Conservation (phyloP, 345 rosid species). For the Capsella bursapastoris region DNA sequence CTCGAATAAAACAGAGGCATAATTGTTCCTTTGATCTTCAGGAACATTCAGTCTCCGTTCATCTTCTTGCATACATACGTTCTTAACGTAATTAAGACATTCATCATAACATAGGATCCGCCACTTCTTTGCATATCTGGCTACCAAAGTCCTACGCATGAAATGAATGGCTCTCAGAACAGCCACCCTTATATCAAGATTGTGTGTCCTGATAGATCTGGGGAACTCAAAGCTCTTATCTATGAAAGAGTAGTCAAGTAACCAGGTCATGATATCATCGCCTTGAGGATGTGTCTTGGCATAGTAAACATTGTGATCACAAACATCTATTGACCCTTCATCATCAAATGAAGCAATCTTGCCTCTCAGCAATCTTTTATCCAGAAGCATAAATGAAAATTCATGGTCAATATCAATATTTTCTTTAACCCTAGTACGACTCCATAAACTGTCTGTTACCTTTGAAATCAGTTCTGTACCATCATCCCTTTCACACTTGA, state of each 20-base stretch:
- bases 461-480: conserved; percentile 25
- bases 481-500: conserved; percentile 31
- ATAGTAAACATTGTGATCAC: conserved; percentile 23
- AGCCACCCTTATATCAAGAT: conserved; percentile 35
- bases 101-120: neutral
- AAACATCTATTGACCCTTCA: conserved; percentile 24
- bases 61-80: conserved; percentile 1
- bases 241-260: conserved; percentile 7
- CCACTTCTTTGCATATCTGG: conserved; percentile 7
- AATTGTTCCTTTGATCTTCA: conserved; percentile 11
- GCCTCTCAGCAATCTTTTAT: conserved; percentile 32
- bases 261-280: conserved; percentile 34
- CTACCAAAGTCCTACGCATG: neutral
- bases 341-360: conserved; percentile 36
- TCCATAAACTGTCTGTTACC: conserved; percentile 33
- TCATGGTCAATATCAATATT: conserved; percentile 33
- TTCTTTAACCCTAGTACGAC: conserved; percentile 26
- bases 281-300: conserved; percentile 37
- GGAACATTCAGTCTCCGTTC: conserved; percentile 4
- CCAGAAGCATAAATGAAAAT: conserved; percentile 36
- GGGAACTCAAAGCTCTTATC: conserved; percentile 12
- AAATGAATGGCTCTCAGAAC: conserved; percentile 24
- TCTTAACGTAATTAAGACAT: neutral
- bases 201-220: conserved; percentile 26
- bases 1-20: conserved; percentile 24